Base-by-base conservation (phyloP, 176 grass and related monocot species). In the Elaeis guineensis region DNA sequence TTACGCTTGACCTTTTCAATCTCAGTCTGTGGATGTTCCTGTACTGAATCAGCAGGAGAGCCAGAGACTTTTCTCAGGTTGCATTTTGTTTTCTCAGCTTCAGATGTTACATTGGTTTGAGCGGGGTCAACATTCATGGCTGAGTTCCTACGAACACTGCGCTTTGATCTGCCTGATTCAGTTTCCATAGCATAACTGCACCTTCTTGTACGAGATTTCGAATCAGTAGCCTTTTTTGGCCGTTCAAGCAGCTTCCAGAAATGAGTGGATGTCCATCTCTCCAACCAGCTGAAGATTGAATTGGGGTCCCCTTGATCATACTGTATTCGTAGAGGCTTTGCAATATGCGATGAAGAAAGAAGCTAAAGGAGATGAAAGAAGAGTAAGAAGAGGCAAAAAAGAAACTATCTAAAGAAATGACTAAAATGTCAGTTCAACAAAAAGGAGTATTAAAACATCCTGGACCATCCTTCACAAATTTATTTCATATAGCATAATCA, bases 1-100 rank as follows among this genome's bases (percentile, higher is more conserved):
- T 76, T 97, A 24, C 78, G 79, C 69, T 97, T 97, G 58, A 97
- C 93, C 68, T 87, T 91, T 57, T 91, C 93, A 54, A 97, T 81
- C 73, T 97, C 93, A 67, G 81, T 85, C 69, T 87, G 77, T 55
- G 83, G 73, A 69, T 74, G 80, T 49, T 89, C 87, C 63, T 79
- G 87, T 35, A 69, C 67, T 62, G 81, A 76, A 59, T 91, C 87
- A 68, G 55, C 62, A 67, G 67, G 30, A 51, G 54, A 54, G n/a
- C 39, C 63, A 57, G 68, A 63, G 0, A 76, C 49, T 69, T 84
- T 95, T 67, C 66, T 80, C 51, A 58, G 19, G 50, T 84, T 87
- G 21, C 70, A 62, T 79, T 77, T 88, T 49, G 55, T 66, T 83
- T 85, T 90, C 67, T 87, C 87, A 70, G 74, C 64, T 71, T 85